Conservation (phyloP, 2,329 filamentous ascomycete genomes). For the Raffaelea ambrosiae region DNA sequence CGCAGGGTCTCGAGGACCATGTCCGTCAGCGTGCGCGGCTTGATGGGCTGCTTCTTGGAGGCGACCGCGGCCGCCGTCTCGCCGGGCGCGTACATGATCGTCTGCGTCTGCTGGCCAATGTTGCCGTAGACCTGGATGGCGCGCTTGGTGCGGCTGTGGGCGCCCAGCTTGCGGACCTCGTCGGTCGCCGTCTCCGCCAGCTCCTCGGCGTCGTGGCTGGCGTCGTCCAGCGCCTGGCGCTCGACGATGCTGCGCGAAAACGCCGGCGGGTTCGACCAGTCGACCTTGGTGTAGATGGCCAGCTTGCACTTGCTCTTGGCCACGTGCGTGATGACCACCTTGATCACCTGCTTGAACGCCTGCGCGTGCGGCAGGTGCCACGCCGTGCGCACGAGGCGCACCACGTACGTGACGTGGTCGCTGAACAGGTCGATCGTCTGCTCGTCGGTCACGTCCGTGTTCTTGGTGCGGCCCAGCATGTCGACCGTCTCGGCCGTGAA, state of each 20-base stretch:
- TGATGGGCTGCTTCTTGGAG: slow-evolving; percentile 50
- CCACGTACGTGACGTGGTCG: slow-evolving; percentile 63
- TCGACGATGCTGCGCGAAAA: slow-evolving; percentile 55
- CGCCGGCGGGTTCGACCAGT: slow-evolving; percentile 65
- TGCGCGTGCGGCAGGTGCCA: slow-evolving; percentile 82
- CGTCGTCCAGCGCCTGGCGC: slow-evolving; percentile 66
- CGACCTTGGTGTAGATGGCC: slow-evolving; percentile 77
- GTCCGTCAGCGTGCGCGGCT: slow-evolving; percentile 52
- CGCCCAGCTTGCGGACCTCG: slow-evolving; percentile 65
- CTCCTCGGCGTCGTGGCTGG: slow-evolving; percentile 63
- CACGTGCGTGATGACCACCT: slow-evolving; percentile 88
- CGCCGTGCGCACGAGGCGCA: slow-evolving; percentile 52
- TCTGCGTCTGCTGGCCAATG: slow-evolving; percentile 59
- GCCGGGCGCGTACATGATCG: slow-evolving; percentile 50
- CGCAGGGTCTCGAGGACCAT: slow-evolving; percentile 64
- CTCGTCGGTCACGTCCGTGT: slow-evolving; percentile 63
- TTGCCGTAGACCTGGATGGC: slow-evolving; percentile 73
- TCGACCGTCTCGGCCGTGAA: slow-evolving; percentile 66
- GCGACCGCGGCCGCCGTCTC: slow-evolving; percentile 14
- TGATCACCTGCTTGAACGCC: slow-evolving; percentile 74
- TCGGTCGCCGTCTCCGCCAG: slow-evolving; percentile 68
- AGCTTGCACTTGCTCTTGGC: slow-evolving; percentile 90
- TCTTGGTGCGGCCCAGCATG: slow-evolving; percentile 53
- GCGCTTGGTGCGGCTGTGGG: slow-evolving; percentile 65
- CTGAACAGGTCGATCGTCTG: slow-evolving; percentile 80